Evolutionary conservation across 768 basidiomycete species (phyloP), one percentile per base, ranked within the genome.

Genomic region (Megacollybia marginata): DNA sequence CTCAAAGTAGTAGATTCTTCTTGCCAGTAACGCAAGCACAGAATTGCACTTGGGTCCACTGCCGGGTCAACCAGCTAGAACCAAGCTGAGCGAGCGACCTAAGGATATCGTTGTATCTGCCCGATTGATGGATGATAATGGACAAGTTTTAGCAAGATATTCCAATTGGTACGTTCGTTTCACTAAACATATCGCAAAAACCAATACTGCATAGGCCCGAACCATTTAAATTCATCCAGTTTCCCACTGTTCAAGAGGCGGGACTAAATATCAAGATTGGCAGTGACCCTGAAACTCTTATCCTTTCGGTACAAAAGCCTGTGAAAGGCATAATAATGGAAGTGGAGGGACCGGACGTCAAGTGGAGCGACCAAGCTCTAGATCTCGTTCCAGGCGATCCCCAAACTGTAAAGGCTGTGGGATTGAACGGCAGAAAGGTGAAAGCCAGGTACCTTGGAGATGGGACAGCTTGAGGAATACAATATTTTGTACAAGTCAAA

Each of bases 151-250:
- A 45, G 84, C 74, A 13, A 74, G 92, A 53, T 83, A 81, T 66
- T 79, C 83, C 13, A 87, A 92, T 62, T 93, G 85, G 82, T 81
- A 59, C 48, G 81, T 70, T 28, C 11, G 19, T 10, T 23, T 23
- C 19, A 28, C 23, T 28, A 40, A 40, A 40, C 38, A 40, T 5
- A 40, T 18, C 38, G 38, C 23, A 28, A 28, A 28, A 8, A 40
- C 38, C 38, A 38, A 52, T 47, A 52, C 45, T 48, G 51, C 46
- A 42, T 59, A 94, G 93, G 93, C 92, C 92, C 11, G 91, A 94
- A 64, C 93, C 93, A 15, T 96, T 85, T 75, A 96, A 96, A 66
- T 94, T 81, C 67, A 82, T 96, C 64, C 69, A 77, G 48, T 94
- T 93, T 74, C 90, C 92, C 33, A 58, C 78, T 10, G 63, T 73